Percentiles rank a stretch among this genome's conserved stretches.
These are phyloP conservation scores for Pseudogymnoascus sp. DNA, from an alignment of 2,329 filamentous ascomycete genomes.

Conservation along the genomic window DNA sequence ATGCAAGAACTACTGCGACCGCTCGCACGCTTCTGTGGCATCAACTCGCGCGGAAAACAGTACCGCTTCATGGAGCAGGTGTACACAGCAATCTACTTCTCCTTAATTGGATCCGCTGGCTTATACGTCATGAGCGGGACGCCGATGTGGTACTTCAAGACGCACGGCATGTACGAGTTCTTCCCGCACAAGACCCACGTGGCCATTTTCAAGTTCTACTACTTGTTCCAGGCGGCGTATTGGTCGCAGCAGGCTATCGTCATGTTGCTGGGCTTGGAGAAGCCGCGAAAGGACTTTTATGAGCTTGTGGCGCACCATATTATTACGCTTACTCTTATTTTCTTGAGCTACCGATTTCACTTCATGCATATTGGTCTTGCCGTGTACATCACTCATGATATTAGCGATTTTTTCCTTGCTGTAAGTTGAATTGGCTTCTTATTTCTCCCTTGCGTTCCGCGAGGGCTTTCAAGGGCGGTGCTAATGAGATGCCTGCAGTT, in stretches of 20 bases:
- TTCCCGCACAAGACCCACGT: slow-evolving; percentile 81
- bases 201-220: slow-evolving; percentile 85
- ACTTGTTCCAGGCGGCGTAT: slow-evolving; percentile 87
- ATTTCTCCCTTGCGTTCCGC: neutral
- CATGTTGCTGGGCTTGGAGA: slow-evolving; percentile 77
- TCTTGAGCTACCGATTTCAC: slow-evolving; percentile 85
- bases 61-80: slow-evolving; percentile 92
- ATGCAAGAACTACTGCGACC: slow-evolving; percentile 86
- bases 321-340: slow-evolving; percentile 77
- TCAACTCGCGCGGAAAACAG: slow-evolving; percentile 69
- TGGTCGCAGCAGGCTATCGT: slow-evolving; percentile 95
- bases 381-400: slow-evolving; percentile 91
- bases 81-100: slow-evolving; percentile 91
- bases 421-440: slow-evolving; percentile 42
- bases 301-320: slow-evolving; percentile 89
- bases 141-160: slow-evolving; percentile 96
- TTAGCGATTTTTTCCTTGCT: slow-evolving; percentile 91
- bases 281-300: slow-evolving; percentile 89
- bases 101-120: slow-evolving; percentile 70
- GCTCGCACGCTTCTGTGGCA: slow-evolving; percentile 59
- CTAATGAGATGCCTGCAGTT: slow-evolving; percentile 44
- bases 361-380: slow-evolving; percentile 92
- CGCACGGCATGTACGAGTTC: slow-evolving; percentile 76
- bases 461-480: neutral
- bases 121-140: slow-evolving; percentile 85